Evolutionary conservation across 2,329 filamentous ascomycete genomes (phyloP).

Genomic region (Laburnicola sp.): DNA sequence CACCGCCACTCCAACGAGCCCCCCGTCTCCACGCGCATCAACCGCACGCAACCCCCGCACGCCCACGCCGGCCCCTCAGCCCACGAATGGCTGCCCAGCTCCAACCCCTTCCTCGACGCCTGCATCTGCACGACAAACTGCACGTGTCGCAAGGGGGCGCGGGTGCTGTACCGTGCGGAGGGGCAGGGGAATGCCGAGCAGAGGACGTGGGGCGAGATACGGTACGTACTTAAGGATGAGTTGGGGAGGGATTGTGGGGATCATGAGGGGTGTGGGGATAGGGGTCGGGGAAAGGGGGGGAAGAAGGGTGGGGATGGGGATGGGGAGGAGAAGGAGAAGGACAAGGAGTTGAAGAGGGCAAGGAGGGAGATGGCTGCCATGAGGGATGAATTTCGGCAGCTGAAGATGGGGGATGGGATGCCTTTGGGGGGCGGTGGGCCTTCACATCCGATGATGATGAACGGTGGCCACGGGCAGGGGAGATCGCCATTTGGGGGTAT

Average conservation of each 20-base stretch:
- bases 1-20: slow-evolving; percentile 5
- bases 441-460: too few species aligned
- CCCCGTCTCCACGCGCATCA: slow-evolving; percentile 13
- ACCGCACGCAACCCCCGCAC: slow-evolving; percentile 11
- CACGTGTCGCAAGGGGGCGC: slow-evolving; percentile 32
- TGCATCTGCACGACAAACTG: slow-evolving; percentile 37
- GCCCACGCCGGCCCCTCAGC: slow-evolving; percentile 20
- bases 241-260: slow-evolving; percentile 34
- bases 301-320: too few species aligned
- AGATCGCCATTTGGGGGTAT: background rate
- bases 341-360: background rate
- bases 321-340: background rate
- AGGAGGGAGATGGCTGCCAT: slow-evolving; percentile 10
- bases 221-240: slow-evolving; percentile 32
- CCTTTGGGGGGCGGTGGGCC: too few species aligned
- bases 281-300: slow-evolving; percentile 1
- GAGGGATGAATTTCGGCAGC: background rate
- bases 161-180: slow-evolving; percentile 28
- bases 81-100: slow-evolving; percentile 25
- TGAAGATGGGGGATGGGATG: background rate
- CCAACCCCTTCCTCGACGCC: slow-evolving; percentile 32
- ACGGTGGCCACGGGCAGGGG: too few species aligned
- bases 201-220: slow-evolving; percentile 26
- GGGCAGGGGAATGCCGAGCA: slow-evolving; percentile 6
- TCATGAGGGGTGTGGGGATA: slow-evolving; percentile 6